phyloP scores from a whole-genome alignment of 805 yeast genomes.

The Yueomyces sp. region DNA sequence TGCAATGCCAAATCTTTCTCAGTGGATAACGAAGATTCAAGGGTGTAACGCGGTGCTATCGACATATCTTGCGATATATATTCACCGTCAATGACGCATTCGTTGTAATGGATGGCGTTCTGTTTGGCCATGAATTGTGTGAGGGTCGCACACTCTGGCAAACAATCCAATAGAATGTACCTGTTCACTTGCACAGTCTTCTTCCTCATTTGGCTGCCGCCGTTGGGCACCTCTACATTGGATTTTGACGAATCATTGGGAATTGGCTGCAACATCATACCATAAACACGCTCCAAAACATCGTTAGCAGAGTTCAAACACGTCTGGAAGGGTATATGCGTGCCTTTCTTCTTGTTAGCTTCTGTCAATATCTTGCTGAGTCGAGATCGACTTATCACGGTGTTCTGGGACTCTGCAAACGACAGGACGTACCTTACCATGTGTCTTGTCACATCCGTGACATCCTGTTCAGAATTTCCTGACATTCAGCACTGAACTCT shows the following conservation, averaged over 20 bases:
- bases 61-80: constrained; percentile 10
- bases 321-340: constrained; percentile 2
- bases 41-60: constrained; percentile 4
- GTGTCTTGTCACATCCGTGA: background rate
- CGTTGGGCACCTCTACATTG: background rate
- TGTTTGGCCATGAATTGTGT: constrained; percentile 9
- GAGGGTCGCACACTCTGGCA: constrained; percentile 3
- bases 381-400: background rate
- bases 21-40: constrained; percentile 5
- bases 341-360: background rate
- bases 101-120: constrained; percentile 5
- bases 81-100: constrained; percentile 8
- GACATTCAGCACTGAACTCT: no score
- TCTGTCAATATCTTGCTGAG: background rate
- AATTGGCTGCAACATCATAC: constrained; percentile 12
- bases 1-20: constrained; percentile 12
- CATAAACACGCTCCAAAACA: constrained; percentile 13
- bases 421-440: background rate
- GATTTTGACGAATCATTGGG: background rate
- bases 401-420: background rate
- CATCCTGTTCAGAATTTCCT: no score
- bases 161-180: constrained; percentile 12
- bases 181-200: constrained; percentile 2
- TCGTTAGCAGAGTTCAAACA: constrained; percentile 7
- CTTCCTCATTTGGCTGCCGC: background rate